Evolutionary conservation across 306 rosid genomes (phyloP).

Genomic region (Prunus salicina): DNA sequence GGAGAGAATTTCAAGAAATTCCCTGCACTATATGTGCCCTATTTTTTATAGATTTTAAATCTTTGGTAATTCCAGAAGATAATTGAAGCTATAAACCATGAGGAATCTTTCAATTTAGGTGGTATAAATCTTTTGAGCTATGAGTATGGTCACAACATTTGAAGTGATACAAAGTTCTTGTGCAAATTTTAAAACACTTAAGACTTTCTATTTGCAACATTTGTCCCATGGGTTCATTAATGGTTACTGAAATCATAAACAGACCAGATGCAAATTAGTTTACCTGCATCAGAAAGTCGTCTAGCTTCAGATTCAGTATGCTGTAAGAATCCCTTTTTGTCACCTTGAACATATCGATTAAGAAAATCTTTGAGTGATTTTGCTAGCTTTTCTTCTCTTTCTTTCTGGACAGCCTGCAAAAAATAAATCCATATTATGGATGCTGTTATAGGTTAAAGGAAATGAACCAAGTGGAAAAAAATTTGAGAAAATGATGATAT

Average conservation of each 20-base stretch:
- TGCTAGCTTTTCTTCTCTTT: constrained; percentile 89
- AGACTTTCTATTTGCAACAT: not conserved
- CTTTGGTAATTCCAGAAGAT: not conserved
- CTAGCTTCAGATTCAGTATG: constrained; percentile 77
- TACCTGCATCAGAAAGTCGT: constrained; percentile 84
- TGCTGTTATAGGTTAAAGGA: not conserved
- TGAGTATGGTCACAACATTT: not conserved
- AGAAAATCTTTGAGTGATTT: constrained; percentile 56
- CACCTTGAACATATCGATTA: constrained; percentile 66
- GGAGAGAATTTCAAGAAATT: no score
- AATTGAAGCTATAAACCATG: not conserved
- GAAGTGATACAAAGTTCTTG: not conserved
- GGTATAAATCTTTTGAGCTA: not conserved
- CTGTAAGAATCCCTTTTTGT: constrained; percentile 62
- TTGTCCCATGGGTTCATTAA: not conserved
- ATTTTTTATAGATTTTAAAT: not conserved
- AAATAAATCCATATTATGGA: not conserved
- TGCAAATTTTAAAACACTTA: not conserved
- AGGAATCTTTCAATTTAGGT: not conserved
- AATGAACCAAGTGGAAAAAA: not conserved
- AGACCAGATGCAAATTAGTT: constrained; percentile 16
- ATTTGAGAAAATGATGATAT: not conserved
- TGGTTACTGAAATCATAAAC: not conserved
- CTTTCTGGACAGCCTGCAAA: constrained; percentile 73
- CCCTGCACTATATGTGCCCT: not conserved